These are phyloP conservation scores for Pseudocercospora fuligena DNA, from an alignment of 2,329 filamentous ascomycete genomes.

Conservation along the genomic window DNA sequence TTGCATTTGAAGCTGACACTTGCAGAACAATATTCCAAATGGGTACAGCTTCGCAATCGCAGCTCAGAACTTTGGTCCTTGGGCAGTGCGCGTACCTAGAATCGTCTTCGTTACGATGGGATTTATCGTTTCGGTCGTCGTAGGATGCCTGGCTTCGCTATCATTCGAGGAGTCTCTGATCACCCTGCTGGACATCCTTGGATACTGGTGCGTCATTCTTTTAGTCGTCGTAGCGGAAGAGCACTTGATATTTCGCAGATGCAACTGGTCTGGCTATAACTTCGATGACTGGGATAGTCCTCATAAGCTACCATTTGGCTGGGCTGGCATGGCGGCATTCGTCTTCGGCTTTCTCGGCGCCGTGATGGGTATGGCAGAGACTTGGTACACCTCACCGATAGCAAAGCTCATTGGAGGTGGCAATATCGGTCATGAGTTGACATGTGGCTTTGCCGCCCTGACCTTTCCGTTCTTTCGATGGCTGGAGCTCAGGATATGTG, in stretches of 20 bases:
- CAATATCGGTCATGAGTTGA: constrained; percentile 24
- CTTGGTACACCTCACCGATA: constrained; percentile 19
- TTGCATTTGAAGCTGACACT: neutral
- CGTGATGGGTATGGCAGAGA: constrained; percentile 20
- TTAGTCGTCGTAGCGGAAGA: constrained; percentile 22
- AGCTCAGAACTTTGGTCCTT: constrained; percentile 24
- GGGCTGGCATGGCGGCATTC: constrained; percentile 17
- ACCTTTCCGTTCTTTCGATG: constrained; percentile 18
- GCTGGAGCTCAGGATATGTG: constrained; percentile 14
- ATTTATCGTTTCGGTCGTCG: constrained; percentile 19
- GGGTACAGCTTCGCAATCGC: constrained; percentile 24
- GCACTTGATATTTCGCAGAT: constrained; percentile 20
- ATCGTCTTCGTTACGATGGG: constrained; percentile 23
- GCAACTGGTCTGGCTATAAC: constrained; percentile 16
- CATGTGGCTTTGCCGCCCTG: constrained; percentile 17
- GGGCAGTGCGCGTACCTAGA: constrained; percentile 20
- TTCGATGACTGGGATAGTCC: constrained; percentile 17
- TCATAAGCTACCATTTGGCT: constrained; percentile 18
- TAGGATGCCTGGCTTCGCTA: constrained; percentile 22
- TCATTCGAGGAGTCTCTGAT: constrained; percentile 19
- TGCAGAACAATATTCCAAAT: constrained; percentile 25
- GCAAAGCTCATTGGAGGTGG: constrained; percentile 19
- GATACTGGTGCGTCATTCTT: constrained; percentile 22
- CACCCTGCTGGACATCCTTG: constrained; percentile 20
- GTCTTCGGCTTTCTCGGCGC: constrained; percentile 22